Evolutionary conservation across 225 moss, liverwort and hornwort species (phyloP), one percentile per base, ranked within the genome.

Genomic region (Lunularia cruciata): DNA sequence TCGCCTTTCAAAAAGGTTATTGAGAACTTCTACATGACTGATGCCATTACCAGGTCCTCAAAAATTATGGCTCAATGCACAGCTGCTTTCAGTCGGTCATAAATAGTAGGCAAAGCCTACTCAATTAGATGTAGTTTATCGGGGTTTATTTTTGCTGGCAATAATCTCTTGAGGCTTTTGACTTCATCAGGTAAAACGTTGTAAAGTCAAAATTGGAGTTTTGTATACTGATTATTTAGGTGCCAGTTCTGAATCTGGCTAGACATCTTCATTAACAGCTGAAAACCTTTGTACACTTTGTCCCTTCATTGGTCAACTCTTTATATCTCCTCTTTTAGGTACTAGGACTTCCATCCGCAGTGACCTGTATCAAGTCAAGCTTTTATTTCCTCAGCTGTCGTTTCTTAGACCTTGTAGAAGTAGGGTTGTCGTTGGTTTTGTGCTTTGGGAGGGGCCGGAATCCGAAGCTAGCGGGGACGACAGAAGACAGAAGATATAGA

Each of bases 1-100:
- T 83, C 89, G 52, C 78, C 86, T 16, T 83, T 96, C 6, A 46
- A 75, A 0, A 92, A 81, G 76, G 87, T 83, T 4, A 57, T 96
- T 26, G 82, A 87, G 20, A 96, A 92, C 53, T 92, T 87, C 47
- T 96, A 92, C 68, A 92, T 96, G 92, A 90, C 89, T 0, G 92
- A 92, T 56, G 68, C 92, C 2, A 90, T 96, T n/a, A 78, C 95
- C 0, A 81, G 95, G 59, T 92, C 96, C 3, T 96, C 96, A 3
- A 90, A 83, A 65, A 77, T 81, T n/a, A 96, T 96, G 92, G 96
- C 92, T 1, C 92, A 90, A 59, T 89, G 90, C 52, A 89, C 86
- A 45, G 81, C 85, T 16, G 79, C 86, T 2, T 63, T 80, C 67
- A 30, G 46, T 26, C 66, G 62, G 27, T 72, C 36, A 6, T 60